These are phyloP conservation scores for Penicillium flavigenum DNA, from an alignment of 495 filamentous ascomycete genomes.

Conservation along the genomic window DNA sequence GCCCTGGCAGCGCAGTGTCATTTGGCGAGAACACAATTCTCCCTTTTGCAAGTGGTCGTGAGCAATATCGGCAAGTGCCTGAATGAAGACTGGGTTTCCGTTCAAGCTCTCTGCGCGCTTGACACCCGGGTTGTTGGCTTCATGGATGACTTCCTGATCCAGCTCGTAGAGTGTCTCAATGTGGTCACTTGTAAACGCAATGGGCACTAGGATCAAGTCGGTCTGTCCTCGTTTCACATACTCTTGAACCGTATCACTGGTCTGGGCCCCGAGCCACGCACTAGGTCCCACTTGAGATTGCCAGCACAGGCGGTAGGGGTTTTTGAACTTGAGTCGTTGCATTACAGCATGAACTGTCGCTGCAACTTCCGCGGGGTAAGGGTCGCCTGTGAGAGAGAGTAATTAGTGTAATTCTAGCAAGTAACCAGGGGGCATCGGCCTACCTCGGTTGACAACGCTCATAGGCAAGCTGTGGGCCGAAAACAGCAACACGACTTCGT, in stretches of 20 bases:
- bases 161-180: constrained; percentile 97
- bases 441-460: constrained; percentile 90
- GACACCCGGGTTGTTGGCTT: constrained; percentile 72
- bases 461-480: constrained; percentile 96
- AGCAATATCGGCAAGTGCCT: constrained; percentile 85
- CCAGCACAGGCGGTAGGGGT: constrained; percentile 94
- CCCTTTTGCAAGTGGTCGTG: constrained; percentile 72
- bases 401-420: constrained; percentile 17
- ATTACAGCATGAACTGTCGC: constrained; percentile 98
- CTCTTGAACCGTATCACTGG: constrained; percentile 77
- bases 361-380: constrained; percentile 94
- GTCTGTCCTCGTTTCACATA: constrained; percentile 90
- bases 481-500: constrained; percentile 83
- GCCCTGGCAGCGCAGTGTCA: constrained; percentile 89
- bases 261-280: constrained; percentile 96
- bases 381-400: constrained; percentile 61
- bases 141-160: constrained; percentile 92
- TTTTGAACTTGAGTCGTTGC: constrained; percentile 78
- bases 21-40: constrained; percentile 71
- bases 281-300: constrained; percentile 96
- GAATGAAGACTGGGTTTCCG: constrained; percentile 85
- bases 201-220: constrained; percentile 88
- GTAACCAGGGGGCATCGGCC: constrained; percentile 10
- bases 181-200: constrained; percentile 97
- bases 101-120: constrained; percentile 94